Conservation (phyloP, 768 basidiomycete genomes). For the Obba rivulosa region DNA sequence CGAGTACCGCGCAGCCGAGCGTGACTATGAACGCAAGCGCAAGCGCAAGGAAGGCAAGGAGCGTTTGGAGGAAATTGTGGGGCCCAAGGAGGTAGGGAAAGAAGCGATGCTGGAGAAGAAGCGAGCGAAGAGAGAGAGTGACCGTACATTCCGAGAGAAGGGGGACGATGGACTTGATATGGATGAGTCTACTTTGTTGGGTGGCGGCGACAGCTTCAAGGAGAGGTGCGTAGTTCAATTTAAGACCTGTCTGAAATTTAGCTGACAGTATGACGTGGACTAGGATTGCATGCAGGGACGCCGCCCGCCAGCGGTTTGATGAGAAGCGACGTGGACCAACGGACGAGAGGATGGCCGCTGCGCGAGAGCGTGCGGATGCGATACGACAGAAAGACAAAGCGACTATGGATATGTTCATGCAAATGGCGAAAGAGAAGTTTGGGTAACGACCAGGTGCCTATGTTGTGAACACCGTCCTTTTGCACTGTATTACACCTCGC, state of each 20-base stretch:
- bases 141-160: constrained; percentile 63
- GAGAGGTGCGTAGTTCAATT: constrained; percentile 46
- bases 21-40: constrained; percentile 57
- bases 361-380: constrained; percentile 57
- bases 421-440: constrained; percentile 83
- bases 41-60: constrained; percentile 63
- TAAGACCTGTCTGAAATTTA: not conserved
- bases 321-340: constrained; percentile 37
- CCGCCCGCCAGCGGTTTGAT: constrained; percentile 56
- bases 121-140: constrained; percentile 61
- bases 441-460: constrained; percentile 39
- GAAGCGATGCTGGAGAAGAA: constrained; percentile 90
- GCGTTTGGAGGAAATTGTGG: constrained; percentile 69
- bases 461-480: too few species aligned
- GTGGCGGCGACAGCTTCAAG: constrained; percentile 78
- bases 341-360: constrained; percentile 46
- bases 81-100: constrained; percentile 74
- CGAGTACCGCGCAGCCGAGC: constrained; percentile 49
- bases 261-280: too few species aligned
- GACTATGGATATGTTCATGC: constrained; percentile 96
- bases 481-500: not conserved
- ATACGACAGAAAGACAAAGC: constrained; percentile 79
- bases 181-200: constrained; percentile 75
- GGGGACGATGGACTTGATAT: constrained; percentile 74
- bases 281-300: constrained; percentile 74